Base-by-base conservation (phyloP, 495 filamentous ascomycete genomes). In the Cryomyces antarcticus region DNA sequence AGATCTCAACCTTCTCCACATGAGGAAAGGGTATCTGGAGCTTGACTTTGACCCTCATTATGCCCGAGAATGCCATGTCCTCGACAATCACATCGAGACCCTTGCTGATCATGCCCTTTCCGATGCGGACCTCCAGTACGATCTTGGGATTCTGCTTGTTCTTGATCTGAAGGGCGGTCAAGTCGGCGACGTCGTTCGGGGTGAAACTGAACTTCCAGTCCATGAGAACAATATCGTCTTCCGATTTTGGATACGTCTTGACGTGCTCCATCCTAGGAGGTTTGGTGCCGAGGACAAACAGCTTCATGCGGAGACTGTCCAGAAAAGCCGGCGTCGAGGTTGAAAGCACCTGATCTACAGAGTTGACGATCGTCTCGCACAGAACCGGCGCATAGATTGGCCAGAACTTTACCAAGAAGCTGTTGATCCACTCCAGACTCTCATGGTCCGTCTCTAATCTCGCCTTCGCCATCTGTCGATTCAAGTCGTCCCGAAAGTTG, bases 121-220 rank as follows among this genome's bases (percentile, higher is more conserved):
- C 89, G 36, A 99, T 62, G 49, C 89, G 71, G 39, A 96, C 80
- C 57, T 96, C 89, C 7, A 99, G 70, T 5, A 93, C 80, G 45
- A 99, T 70, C 62, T 96, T 99, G 6, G 89, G 89, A 57, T 99
- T 95, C 57, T 95, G 69, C 63, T 92, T 95, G 61, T 88, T 81
- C 63, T 84, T 89, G 49, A 92, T 57, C 54, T 99, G 89, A 37
- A 79, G 76, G 17, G 75, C 65, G 5, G 89, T 99, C 69, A 99
- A 68, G 61, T 99, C 89, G 46, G 80, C 74, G 7, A 70, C 80
- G 58, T 99, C 89, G 51, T 88, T 95, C 6, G 89, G 89, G 0
- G 82, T 96, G 61, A 99, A 99, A 64, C 87, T 95, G 62, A 99
- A 96, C 51, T 93, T 87, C 89, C 89, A 99, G 56, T 99, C 89